A percentile compares a stretch with the other conserved stretches of the same genome.
Evolutionary conservation across 352 stramenopile species (phyloP).

Genomic region (Pythium sp.): DNA sequence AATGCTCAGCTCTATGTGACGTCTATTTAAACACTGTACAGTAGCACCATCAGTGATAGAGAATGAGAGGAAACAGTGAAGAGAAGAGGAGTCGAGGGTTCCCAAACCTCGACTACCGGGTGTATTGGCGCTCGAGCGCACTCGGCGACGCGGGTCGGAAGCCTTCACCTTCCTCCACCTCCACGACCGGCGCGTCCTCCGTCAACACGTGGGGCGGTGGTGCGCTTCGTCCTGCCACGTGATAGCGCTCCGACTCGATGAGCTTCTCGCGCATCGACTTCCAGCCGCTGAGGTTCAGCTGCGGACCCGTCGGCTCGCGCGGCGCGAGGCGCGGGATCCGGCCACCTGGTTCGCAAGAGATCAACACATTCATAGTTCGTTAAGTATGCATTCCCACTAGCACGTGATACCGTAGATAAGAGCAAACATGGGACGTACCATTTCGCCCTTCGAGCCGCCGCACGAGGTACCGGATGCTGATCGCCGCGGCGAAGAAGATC

Average conservation of each 20-base stretch:
- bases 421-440: neutral
- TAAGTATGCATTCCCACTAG: neutral
- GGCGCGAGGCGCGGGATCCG: neutral
- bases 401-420: neutral
- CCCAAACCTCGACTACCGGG: neutral
- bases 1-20: neutral
- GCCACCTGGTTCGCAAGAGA: neutral
- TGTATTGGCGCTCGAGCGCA: constrained; percentile 8
- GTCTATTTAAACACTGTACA: too few species aligned
- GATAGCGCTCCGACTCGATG: constrained; percentile 39
- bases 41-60: too few species aligned
- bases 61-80: too few species aligned
- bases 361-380: neutral
- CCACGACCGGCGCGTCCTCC: constrained; percentile 11
- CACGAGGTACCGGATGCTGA: constrained; percentile 14
- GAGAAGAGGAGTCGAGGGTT: neutral
- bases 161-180: constrained; percentile 25
- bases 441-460: constrained; percentile 10
- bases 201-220: constrained; percentile 15
- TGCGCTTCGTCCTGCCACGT: constrained; percentile 16
- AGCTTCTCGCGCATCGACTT: constrained; percentile 56
- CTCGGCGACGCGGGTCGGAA: constrained; percentile 25
- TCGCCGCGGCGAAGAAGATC: constrained; percentile 10
- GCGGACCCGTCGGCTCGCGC: constrained; percentile 26
- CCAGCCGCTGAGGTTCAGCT: constrained; percentile 46